Percentiles rank a stretch among this genome's conserved stretches.
Conservation (phyloP, 2,329 filamentous ascomycete genomes). For the Colletotrichum spinosum region DNA sequence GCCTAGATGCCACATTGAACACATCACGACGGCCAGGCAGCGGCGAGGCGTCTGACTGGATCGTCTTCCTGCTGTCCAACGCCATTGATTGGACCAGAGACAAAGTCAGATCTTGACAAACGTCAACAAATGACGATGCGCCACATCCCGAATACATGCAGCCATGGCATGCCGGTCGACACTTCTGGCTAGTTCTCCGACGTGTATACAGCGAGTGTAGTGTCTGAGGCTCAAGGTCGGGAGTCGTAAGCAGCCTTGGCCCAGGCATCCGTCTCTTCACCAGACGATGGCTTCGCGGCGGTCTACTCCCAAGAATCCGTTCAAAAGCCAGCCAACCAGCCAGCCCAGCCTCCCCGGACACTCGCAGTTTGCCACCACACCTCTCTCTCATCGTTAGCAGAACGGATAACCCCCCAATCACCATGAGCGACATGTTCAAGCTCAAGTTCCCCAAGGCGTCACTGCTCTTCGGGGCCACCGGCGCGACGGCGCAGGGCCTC, state of each 20-base stretch:
- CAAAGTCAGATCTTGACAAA: constrained; percentile 3
- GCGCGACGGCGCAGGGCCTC: constrained; percentile 5
- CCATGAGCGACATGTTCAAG: constrained; percentile 28
- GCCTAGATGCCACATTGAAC: too few species aligned
- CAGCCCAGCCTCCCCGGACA: too few species aligned
- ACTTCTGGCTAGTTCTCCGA: constrained; percentile 1
- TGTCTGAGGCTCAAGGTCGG: too few species aligned
- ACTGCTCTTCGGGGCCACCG: constrained; percentile 15
- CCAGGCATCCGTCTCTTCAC: too few species aligned
- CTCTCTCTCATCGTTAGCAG: background rate
- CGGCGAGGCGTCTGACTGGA: background rate
- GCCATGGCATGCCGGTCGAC: background rate
- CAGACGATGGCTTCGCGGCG: too few species aligned
- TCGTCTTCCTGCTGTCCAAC: background rate
- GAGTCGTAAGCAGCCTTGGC: too few species aligned
- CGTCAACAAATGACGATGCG: constrained; percentile 12
- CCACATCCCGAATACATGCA: constrained; percentile 23
- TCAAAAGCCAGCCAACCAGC: too few species aligned
- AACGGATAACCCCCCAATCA: background rate
- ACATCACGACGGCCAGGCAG: background rate
- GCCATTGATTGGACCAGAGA: constrained; percentile 1
- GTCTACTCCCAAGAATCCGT: too few species aligned
- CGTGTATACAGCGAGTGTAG: background rate
- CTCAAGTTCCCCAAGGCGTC: constrained; percentile 28
- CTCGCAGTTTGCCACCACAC: background rate